Evolutionary conservation across 495 filamentous ascomycete genomes (phyloP).

Genomic region (Hypoxylon cercidicola): DNA sequence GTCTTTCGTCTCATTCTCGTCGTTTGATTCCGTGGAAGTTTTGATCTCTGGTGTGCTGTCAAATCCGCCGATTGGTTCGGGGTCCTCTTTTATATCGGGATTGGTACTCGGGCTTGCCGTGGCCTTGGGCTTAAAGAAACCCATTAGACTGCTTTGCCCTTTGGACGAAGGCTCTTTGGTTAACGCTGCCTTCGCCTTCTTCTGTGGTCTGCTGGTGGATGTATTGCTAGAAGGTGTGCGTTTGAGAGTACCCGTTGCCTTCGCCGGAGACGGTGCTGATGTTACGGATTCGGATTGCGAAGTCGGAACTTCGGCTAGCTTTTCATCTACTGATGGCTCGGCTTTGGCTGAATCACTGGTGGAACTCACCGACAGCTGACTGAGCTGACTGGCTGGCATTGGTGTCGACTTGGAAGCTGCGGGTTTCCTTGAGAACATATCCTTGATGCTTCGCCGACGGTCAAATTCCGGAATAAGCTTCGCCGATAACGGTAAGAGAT

Average conservation of each 20-base stretch:
- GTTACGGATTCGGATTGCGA: constrained; percentile 29
- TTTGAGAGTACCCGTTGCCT: constrained; percentile 43
- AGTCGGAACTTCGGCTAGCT: constrained; percentile 7
- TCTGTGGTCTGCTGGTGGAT: constrained; percentile 46
- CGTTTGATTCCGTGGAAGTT: constrained; percentile 1
- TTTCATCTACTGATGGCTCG: background rate
- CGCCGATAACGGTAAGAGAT: constrained; percentile 78
- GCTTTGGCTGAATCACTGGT: constrained; percentile 3
- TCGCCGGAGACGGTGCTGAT: constrained; percentile 33
- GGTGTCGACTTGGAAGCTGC: constrained; percentile 25
- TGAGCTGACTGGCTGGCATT: constrained; percentile 27
- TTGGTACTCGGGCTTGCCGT: constrained; percentile 16
- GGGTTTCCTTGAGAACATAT: constrained; percentile 82
- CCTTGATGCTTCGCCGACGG: constrained; percentile 83
- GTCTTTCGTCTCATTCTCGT: constrained; percentile 5
- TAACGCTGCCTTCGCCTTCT: constrained; percentile 50
- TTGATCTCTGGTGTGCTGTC: constrained; percentile 31
- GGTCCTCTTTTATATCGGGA: background rate
- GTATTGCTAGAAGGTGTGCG: constrained; percentile 45
- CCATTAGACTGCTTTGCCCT: constrained; percentile 80
- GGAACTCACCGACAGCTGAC: constrained; percentile 20
- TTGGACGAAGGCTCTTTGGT: constrained; percentile 52
- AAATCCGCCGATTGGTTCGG: constrained; percentile 13
- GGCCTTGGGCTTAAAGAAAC: constrained; percentile 80
- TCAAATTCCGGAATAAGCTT: constrained; percentile 90